Percentiles rank a stretch among this genome's conserved stretches.
phyloP scores from a whole-genome alignment of 768 basidiomycete genomes.

The Rhizopogon vesiculosus region DNA sequence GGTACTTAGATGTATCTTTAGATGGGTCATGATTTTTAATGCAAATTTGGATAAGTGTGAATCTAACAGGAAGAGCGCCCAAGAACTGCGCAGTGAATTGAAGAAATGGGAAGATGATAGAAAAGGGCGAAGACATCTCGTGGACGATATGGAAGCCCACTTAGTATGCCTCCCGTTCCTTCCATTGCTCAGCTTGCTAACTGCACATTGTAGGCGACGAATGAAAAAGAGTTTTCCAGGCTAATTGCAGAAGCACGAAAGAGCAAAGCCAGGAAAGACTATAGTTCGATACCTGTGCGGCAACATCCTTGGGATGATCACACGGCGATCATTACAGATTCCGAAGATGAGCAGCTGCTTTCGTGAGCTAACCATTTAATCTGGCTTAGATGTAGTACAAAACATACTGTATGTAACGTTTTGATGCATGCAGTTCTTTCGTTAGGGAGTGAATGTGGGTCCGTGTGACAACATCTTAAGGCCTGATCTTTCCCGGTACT shows the following conservation, averaged over 20 bases:
- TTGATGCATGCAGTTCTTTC: neutral
- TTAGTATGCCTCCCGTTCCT: constrained; percentile 27
- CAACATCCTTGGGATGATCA: neutral
- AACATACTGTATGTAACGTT: neutral
- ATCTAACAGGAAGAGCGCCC: constrained; percentile 38
- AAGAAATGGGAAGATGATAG: constrained; percentile 53
- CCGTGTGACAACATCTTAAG: neutral
- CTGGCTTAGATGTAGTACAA: neutral
- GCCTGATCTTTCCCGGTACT: neutral
- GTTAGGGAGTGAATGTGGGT: neutral
- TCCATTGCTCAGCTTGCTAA: neutral
- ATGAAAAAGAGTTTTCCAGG: constrained; percentile 29
- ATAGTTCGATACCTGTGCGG: neutral
- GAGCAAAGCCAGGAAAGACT: constrained; percentile 24
- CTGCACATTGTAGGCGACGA: constrained; percentile 10
- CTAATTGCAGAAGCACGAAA: constrained; percentile 32
- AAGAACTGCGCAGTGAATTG: constrained; percentile 48
- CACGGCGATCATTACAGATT: constrained; percentile 30
- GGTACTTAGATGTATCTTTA: constrained; percentile 18
- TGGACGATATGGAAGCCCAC: constrained; percentile 35
- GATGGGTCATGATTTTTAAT: constrained; percentile 69
- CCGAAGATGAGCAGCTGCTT: constrained; percentile 20
- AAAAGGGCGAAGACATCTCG: constrained; percentile 28
- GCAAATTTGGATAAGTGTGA: constrained; percentile 61
- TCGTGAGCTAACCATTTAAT: neutral